Conservation (phyloP, 2,329 filamentous ascomycete species). For the Aspergillus sp. region DNA sequence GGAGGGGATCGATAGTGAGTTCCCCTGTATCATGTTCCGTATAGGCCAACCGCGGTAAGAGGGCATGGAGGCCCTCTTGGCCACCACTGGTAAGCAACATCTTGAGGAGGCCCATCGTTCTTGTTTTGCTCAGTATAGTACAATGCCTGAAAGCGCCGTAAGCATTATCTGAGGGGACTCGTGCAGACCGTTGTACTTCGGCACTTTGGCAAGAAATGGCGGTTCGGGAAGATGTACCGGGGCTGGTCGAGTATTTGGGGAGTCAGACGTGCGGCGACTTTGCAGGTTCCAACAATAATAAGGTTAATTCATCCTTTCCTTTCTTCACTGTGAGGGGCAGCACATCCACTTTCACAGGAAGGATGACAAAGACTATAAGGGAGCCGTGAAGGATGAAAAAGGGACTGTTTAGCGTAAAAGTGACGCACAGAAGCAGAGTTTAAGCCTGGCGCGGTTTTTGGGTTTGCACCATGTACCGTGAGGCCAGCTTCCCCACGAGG, state of each 20-base stretch:
- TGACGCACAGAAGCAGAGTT: slow-evolving; percentile 6
- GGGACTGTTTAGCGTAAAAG: neutral
- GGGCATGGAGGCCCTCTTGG: slow-evolving; percentile 14
- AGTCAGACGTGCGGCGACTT: neutral
- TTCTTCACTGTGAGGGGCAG: neutral
- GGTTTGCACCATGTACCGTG: slow-evolving; percentile 3
- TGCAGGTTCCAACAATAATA: neutral
- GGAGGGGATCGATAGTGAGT: slow-evolving; percentile 36
- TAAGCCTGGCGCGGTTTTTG: slow-evolving; percentile 2
- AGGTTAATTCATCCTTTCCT: neutral
- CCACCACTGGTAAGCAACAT: slow-evolving; percentile 14
- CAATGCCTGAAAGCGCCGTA: slow-evolving; percentile 1
- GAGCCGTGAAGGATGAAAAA: neutral
- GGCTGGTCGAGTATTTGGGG: neutral
- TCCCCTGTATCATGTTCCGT: slow-evolving; percentile 7
- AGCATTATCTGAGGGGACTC: slow-evolving; percentile 10
- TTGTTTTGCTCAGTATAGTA: neutral
- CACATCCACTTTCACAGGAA: neutral
- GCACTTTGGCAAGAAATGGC: neutral
- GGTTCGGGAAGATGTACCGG: neutral
- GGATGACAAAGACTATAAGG: neutral
- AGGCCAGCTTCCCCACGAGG: slow-evolving; percentile 1
- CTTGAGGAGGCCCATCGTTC: slow-evolving; percentile 18
- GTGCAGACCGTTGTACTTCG: neutral
- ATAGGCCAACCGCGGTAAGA: slow-evolving; percentile 24